Percentiles rank a stretch among this genome's conserved stretches.
phyloP scores from a whole-genome alignment of 1,139 yeast species.

The Pichia sp. region DNA sequence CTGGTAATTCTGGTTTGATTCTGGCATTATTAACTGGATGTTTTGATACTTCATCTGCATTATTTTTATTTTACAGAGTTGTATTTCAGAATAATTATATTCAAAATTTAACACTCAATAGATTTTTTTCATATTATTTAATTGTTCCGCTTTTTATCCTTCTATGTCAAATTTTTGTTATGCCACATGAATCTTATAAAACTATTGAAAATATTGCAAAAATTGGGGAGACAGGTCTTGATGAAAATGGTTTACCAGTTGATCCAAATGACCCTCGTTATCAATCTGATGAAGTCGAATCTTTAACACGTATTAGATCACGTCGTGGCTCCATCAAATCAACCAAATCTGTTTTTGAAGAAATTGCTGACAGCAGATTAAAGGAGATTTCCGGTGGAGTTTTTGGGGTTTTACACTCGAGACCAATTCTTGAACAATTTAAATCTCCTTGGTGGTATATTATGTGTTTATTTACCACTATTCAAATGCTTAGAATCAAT shows the following conservation, averaged over 20 bases:
- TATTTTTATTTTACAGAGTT: constrained; percentile 61
- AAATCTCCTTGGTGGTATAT: constrained; percentile 71
- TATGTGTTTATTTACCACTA: constrained; percentile 71
- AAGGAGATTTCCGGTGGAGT: constrained; percentile 61
- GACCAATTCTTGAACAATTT: constrained; percentile 56
- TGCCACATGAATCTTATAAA: constrained; percentile 76
- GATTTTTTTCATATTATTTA: constrained; percentile 61
- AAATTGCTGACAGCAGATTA: constrained; percentile 51
- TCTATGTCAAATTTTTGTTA: constrained; percentile 62
- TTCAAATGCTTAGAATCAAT: constrained; percentile 86
- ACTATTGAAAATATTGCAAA: constrained; percentile 63
- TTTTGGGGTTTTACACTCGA: constrained; percentile 78
- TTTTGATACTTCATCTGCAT: constrained; percentile 33
- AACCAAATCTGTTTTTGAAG: constrained; percentile 56
- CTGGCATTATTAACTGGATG: constrained; percentile 5
- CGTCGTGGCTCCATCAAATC: constrained; percentile 28
- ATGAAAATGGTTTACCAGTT: constrained; percentile 52
- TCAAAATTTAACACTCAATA: constrained; percentile 34
- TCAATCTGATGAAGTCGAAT: constrained; percentile 31
- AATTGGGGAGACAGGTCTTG: constrained; percentile 63
- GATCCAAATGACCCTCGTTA: constrained; percentile 34
- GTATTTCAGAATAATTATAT: constrained; percentile 43
- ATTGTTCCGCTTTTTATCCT: constrained; percentile 70
- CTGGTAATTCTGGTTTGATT: constrained; percentile 29
- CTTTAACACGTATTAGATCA: constrained; percentile 14